These are phyloP conservation scores for Camellia sinensis DNA, from an alignment of 148 eudicot species.

Conservation along the genomic window DNA sequence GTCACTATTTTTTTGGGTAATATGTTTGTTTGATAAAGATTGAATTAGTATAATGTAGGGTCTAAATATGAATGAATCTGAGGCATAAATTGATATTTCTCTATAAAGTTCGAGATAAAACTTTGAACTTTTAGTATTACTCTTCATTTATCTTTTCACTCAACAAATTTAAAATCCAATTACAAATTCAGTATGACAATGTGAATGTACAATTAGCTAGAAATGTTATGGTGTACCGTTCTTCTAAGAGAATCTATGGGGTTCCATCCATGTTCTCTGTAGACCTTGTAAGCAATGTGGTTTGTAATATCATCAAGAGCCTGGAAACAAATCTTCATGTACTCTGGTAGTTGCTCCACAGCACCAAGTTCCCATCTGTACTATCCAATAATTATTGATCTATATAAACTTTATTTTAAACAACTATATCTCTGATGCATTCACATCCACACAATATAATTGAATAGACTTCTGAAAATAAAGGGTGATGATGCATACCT, in stretches of 20 bases:
- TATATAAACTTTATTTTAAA: no score
- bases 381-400: no score
- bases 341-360: conserved; percentile 42
- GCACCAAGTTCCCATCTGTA: conserved; percentile 50
- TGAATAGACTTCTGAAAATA: no score
- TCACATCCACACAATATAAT: background rate
- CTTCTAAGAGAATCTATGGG: conserved; percentile 30
- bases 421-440: no score
- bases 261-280: conserved; percentile 42
- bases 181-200: background rate
- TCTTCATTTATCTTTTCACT: background rate
- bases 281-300: conserved; percentile 38
- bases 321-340: conserved; percentile 50
- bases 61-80: no score
- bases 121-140: no score
- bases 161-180: background rate
- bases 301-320: conserved; percentile 39
- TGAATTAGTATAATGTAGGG: no score
- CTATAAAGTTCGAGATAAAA: no score
- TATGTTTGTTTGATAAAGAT: no score
- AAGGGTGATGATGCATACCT: conserved; percentile 27
- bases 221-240: conserved; percentile 28
- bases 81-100: no score
- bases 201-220: background rate
- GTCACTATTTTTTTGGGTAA: no score